A percentile compares a stretch with the other conserved stretches of the same genome.
Evolutionary conservation across 2,329 filamentous ascomycete genomes (phyloP).

Genomic region (Monosporascus sp.): DNA sequence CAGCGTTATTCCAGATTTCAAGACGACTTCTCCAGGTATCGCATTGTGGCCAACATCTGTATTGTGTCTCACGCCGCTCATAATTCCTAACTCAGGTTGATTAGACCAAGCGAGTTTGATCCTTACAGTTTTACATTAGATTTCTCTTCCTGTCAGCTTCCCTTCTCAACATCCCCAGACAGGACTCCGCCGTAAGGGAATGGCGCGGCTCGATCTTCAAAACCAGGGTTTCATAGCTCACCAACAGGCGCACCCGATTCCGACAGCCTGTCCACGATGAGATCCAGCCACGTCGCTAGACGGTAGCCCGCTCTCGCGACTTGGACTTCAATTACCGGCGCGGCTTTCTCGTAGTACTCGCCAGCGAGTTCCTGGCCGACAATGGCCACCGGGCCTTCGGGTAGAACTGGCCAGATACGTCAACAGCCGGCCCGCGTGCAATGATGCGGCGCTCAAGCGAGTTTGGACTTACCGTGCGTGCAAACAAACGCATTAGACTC

Average conservation of each 20-base stretch:
- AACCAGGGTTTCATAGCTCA: constrained; percentile 25
- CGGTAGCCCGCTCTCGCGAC: constrained; percentile 65
- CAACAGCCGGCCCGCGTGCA: neutral
- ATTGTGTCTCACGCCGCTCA: neutral
- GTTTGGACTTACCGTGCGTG: constrained; percentile 44
- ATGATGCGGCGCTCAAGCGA: constrained; percentile 1
- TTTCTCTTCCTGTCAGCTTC: neutral
- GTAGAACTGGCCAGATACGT: constrained; percentile 43
- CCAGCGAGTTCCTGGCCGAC: constrained; percentile 55
- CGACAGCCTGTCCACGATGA: constrained; percentile 42
- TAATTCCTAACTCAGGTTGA: neutral
- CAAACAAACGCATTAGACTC: constrained; percentile 61
- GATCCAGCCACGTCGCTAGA: constrained; percentile 62
- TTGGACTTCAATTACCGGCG: constrained; percentile 59
- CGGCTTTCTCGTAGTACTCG: constrained; percentile 58
- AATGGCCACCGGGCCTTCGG: constrained; percentile 54
- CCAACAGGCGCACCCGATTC: constrained; percentile 14
- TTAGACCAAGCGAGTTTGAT: neutral
- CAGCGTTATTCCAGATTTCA: too few species aligned
- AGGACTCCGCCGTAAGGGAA: neutral
- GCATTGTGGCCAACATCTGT: neutral
- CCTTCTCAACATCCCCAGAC: neutral
- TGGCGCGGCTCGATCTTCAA: neutral
- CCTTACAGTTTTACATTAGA: neutral
- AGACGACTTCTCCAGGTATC: neutral